A percentile compares a stretch with the other conserved stretches of the same genome.
Evolutionary conservation across 257 asterid species (phyloP).

Genomic region (Scutellaria barbata): DNA sequence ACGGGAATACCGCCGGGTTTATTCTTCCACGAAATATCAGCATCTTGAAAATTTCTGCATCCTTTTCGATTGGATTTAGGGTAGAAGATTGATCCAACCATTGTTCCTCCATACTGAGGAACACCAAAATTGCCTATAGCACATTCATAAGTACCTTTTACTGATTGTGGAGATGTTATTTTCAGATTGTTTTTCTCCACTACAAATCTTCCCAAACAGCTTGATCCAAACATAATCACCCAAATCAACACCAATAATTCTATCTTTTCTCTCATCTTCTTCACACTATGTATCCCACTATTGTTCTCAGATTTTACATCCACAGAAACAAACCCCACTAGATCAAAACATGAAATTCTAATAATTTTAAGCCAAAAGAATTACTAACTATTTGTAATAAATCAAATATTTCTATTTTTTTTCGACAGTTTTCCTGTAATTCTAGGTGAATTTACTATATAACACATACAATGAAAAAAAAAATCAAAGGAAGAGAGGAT

Average conservation of each 20-base stretch:
- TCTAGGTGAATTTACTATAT: not conserved
- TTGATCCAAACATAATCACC: conserved; percentile 42
- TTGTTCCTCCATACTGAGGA: conserved; percentile 64
- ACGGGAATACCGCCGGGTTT: conserved; percentile 56
- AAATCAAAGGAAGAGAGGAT: not conserved
- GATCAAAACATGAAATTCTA: not conserved
- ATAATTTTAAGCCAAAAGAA: not conserved
- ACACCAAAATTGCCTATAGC: conserved; percentile 69
- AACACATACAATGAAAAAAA: not conserved
- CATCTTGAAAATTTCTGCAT: conserved; percentile 48
- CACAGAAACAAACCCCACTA: not conserved
- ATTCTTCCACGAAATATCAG: conserved; percentile 45
- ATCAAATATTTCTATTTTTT: not conserved
- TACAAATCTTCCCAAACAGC: conserved; percentile 47
- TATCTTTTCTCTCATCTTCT: conserved; percentile 36
- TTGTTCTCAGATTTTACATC: too few relatives aligned
- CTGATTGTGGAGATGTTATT: conserved; percentile 52
- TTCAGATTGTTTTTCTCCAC: conserved; percentile 58
- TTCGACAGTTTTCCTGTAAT: not conserved
- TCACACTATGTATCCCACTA: not conserved
- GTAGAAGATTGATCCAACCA: conserved; percentile 56
- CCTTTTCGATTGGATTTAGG: conserved; percentile 55
- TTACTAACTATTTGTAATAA: too few relatives aligned
- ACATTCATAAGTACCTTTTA: conserved; percentile 52
- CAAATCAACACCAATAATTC: conserved; percentile 34